Base-by-base conservation (phyloP, 2,329 filamentous ascomycete genomes). In the Zasmidium angulare region DNA sequence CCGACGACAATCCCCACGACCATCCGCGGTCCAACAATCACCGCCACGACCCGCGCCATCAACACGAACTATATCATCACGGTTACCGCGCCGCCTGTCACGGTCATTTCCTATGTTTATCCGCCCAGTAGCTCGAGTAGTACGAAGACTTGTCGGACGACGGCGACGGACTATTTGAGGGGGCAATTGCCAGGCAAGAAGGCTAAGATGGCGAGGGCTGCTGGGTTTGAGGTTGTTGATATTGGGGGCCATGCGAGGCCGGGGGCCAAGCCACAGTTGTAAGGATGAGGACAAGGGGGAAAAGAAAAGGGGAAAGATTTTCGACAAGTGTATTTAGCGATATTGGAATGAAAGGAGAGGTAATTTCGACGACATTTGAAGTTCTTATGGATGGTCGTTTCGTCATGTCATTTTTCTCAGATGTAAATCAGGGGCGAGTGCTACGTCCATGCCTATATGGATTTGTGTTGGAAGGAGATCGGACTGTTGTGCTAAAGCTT, bases 91-190 rank as follows among this genome's bases (percentile, higher is more conserved):
- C 26, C 55, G n/a, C 47, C 58, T 2, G 48, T 53, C 19, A 66
- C 63, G 1, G 51, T 59, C 11, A 56, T 58, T 46, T 29, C 43
- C 14, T 62, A 59, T 47, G 59, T 58, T n/a, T 24, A 55, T 9
- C 26, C 56, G 21, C 26, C 60, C 4, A 59, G 54, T 22, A 67
- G 56, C 46, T 50, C 31, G 14, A 63, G 51, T 23, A 64, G 61
- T n/a, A 62, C 49, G 3, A 70, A 66, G 40, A 66, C 68, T 3
- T 71, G 69, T 51, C 55, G 69, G 22, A 70, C 65, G 12, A 67
- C 66, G 24, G 56, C 64, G 21, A 71, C 70, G 4, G 69, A 70
- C 36, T 71, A 72, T 53, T 59, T 70, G 46, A 69, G 69, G 23
- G 63, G 64, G 0, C 26, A 51, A 50, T 21, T 55, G 21, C 59